Evolutionary conservation across 2,329 filamentous ascomycete genomes (phyloP).

Genomic region (Cladophialophora immunda): DNA sequence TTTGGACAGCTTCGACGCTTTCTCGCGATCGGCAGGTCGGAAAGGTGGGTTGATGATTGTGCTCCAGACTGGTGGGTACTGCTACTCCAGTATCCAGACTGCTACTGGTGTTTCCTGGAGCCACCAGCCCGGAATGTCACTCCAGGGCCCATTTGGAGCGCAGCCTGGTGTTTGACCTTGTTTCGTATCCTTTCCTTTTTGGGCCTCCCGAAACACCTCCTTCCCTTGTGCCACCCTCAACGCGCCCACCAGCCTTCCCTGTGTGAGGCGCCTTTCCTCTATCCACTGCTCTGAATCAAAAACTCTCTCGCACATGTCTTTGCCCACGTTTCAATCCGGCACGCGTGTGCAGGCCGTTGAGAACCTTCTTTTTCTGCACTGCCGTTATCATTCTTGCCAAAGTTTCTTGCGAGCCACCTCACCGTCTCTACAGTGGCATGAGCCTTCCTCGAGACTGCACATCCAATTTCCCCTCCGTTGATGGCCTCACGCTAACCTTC

Average conservation of each 20-base stretch:
- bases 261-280: conserved; percentile 1
- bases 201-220: conserved; percentile 36
- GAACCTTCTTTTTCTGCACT: not conserved
- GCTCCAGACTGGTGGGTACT: not conserved
- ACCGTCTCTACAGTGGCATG: conserved; percentile 6
- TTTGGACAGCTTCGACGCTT: not conserved
- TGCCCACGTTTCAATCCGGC: conserved; percentile 2
- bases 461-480: conserved; percentile 36
- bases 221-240: conserved; percentile 30
- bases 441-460: conserved; percentile 17
- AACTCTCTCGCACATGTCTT: conserved; percentile 6
- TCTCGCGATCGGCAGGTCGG: conserved; percentile 15
- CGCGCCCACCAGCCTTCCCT: conserved; percentile 25
- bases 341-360: not conserved
- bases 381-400: not conserved
- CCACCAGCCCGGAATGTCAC: conserved; percentile 7
- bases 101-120: not conserved
- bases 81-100: not conserved
- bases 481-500: conserved; percentile 34
- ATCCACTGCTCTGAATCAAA: conserved; percentile 7
- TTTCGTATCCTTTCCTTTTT: conserved; percentile 30
- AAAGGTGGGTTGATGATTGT: conserved; percentile 12
- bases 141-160: conserved; percentile 1
- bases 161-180: conserved; percentile 27
- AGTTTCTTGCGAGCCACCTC: conserved; percentile 12